phyloP scores from a whole-genome alignment of 495 filamentous ascomycete species.

The Choiromyces venosus region DNA sequence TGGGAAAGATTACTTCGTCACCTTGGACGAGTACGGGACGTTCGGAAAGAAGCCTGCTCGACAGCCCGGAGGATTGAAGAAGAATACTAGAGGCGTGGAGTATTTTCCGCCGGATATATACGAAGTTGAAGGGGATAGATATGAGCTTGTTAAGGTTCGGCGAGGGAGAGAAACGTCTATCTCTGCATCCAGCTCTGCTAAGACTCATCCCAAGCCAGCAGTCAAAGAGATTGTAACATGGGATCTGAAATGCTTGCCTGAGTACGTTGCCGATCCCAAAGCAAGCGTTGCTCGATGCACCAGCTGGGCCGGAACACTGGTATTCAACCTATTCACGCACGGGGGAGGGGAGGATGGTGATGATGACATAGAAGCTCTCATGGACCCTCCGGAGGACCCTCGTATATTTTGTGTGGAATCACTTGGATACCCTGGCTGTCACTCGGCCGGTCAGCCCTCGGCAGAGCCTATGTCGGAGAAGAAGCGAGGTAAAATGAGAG shows the following conservation, averaged over 20 bases:
- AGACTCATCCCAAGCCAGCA: conserved; percentile 9
- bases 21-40: conserved; percentile 31
- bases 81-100: conserved; percentile 15
- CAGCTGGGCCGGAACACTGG: conserved; percentile 20
- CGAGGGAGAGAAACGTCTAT: conserved; percentile 3
- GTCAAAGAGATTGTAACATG: conserved; percentile 29
- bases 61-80: conserved; percentile 22
- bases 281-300: conserved; percentile 37
- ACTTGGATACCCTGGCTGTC: conserved; percentile 23
- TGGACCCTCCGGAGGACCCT: conserved; percentile 35
- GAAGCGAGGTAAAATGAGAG: conserved; percentile 22
- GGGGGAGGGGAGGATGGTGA: conserved; percentile 6
- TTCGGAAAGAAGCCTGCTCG: conserved; percentile 28
- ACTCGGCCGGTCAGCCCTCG: background rate
- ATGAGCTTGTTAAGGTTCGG: conserved; percentile 33
- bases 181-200: background rate
- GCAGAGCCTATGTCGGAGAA: conserved; percentile 23
- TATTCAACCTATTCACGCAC: conserved; percentile 38
- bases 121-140: conserved; percentile 31
- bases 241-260: conserved; percentile 33
- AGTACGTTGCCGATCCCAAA: conserved; percentile 30
- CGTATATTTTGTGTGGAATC: conserved; percentile 37
- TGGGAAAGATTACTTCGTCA: conserved; percentile 23
- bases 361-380: conserved; percentile 18
- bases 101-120: conserved; percentile 38